phyloP scores from a whole-genome alignment of 345 rosid species.

The Eucalyptus paniculata region DNA sequence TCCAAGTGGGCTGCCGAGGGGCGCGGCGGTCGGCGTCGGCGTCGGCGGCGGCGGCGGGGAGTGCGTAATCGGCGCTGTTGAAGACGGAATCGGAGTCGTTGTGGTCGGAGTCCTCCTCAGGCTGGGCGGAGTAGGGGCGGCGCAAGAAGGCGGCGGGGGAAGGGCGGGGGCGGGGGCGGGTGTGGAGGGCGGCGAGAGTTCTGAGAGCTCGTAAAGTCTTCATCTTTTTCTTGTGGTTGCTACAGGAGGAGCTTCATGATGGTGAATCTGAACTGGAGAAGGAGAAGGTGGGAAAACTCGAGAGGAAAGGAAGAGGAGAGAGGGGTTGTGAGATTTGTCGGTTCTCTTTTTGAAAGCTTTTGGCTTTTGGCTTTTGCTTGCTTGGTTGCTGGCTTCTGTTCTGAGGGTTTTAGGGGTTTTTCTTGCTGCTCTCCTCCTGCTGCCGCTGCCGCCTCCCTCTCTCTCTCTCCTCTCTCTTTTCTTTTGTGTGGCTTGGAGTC shows the following conservation, averaged over 20 bases:
- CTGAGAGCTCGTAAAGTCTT: neutral
- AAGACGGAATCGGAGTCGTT: constrained; percentile 21
- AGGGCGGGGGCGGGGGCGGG: neutral
- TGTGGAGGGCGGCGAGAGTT: neutral
- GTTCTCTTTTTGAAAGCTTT: neutral
- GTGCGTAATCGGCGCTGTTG: constrained; percentile 44
- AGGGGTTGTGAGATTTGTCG: neutral
- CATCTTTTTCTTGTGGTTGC: neutral
- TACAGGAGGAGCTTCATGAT: neutral
- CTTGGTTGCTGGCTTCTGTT: neutral
- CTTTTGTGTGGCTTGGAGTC: neutral
- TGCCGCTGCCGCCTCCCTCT: rapidly evolving
- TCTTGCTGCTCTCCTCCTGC: neutral
- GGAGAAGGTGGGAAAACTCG: neutral
- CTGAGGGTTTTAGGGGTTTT: neutral
- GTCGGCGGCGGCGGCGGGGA: constrained; percentile 1
- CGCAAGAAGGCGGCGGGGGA: constrained; percentile 1
- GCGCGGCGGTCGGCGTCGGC: neutral
- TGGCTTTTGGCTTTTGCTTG: neutral
- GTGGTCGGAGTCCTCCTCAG: constrained; percentile 17
- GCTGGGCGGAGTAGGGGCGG: constrained; percentile 54
- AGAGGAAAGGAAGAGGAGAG: neutral
- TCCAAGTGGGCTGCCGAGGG: constrained; percentile 44
- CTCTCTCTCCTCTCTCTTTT: neutral
- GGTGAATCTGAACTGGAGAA: neutral